Evolutionary conservation across 2,329 filamentous ascomycete genomes (phyloP).

Genomic region (Eutypa lata): DNA sequence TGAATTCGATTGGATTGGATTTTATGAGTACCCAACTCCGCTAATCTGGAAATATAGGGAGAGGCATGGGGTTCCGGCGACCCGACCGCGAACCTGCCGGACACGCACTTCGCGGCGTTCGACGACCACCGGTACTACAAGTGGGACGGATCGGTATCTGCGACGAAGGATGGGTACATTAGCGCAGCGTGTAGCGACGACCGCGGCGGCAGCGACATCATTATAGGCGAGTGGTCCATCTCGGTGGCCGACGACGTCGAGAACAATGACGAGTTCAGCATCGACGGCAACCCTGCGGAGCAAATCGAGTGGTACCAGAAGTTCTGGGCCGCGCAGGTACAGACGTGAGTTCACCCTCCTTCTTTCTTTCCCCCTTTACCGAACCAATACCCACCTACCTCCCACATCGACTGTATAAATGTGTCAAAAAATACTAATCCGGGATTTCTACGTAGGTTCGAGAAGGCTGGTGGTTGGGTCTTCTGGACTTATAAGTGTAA

Average conservation of each 20-base stretch:
- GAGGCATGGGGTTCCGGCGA: conserved; percentile 48
- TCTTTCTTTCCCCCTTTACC: background rate
- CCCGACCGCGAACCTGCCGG: conserved; percentile 37
- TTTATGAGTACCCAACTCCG: too few species aligned
- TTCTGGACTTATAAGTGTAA: conserved; percentile 60
- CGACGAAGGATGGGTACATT: conserved; percentile 48
- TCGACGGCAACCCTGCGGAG: conserved; percentile 26
- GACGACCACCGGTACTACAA: conserved; percentile 32
- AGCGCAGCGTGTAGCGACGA: conserved; percentile 44
- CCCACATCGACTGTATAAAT: too few species aligned
- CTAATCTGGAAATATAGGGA: conserved; percentile 2
- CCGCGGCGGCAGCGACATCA: conserved; percentile 37
- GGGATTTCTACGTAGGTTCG: conserved; percentile 33
- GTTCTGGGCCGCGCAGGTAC: conserved; percentile 56
- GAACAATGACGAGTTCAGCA: conserved; percentile 36
- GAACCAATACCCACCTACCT: too few species aligned
- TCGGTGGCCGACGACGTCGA: conserved; percentile 47
- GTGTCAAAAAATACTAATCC: background rate
- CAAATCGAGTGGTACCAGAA: conserved; percentile 49
- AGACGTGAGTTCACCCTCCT: conserved; percentile 21
- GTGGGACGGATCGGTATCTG: conserved; percentile 42
- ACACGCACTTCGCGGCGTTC: conserved; percentile 32
- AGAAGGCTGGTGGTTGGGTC: conserved; percentile 51
- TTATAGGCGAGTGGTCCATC: conserved; percentile 60
- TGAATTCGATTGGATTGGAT: too few species aligned